Evolutionary conservation across 768 basidiomycete genomes (phyloP), one percentile per base, ranked within the genome.

Genomic region (Hericium coralloides): DNA sequence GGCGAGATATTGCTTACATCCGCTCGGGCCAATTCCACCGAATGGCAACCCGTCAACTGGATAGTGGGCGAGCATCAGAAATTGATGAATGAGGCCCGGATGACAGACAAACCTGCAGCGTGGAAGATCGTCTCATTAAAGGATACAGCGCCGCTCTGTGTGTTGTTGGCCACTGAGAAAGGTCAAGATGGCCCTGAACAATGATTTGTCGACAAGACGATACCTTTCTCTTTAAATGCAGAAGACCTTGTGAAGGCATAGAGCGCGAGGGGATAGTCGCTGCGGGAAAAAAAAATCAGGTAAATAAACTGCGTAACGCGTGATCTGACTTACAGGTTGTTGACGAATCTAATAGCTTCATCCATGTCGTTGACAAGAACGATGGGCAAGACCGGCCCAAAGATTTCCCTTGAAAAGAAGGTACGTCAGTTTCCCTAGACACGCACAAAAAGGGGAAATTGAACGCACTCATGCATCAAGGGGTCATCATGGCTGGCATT

Each of bases 301-400:
- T 17, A n/a, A 45, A 12, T 49, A 26, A n/a, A n/a, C n/a, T 18
- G 25, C 43, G 18, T 45, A n/a, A 12, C 37, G 14, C 43, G 5
- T 14, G 12, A 12, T n/a, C 14, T 17, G 15, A 60, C 74, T 15
- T 51, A 82, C 86, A 73, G 74, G 17, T 68, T 68, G 62, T 85
- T 84, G 50, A 92, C 76, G 57, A 81, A 83, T 12, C 78, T 75
- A 56, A 92, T 82, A 4, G 84, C 91, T 26, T 80, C 83, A 37
- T 90, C 87, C 5, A 88, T 52, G 55, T 77, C 67, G 15, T 83
- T 79, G 20, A 92, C 82, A 0, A 85, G 78, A 0, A 92, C 72
- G 38, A 94, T 74, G 3, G 89, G 85, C 20, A 94, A 72, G 9
- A 93, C 60, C 10, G 92, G 90, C 0, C 89, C 92, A 64, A 94